A percentile compares a stretch with the other conserved stretches of the same genome.
These are phyloP conservation scores for Saccharomycopsis vini DNA, from an alignment of 805 yeast genomes.

Conservation along the genomic window DNA sequence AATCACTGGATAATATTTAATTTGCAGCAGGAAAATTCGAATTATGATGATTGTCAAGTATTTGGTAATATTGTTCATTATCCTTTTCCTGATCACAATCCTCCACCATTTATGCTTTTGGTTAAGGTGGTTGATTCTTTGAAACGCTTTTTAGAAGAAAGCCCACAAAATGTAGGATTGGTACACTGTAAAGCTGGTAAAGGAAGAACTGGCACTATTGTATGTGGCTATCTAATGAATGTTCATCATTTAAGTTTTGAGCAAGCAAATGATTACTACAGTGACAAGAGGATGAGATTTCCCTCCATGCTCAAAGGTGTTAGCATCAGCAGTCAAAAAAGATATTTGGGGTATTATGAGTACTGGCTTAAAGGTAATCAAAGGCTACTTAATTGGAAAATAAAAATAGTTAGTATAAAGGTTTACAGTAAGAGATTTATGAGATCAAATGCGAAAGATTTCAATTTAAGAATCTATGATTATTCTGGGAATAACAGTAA, in stretches of 20 bases:
- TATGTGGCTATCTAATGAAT: conserved; percentile 62
- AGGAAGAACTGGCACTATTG: conserved; percentile 79
- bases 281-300: conserved; percentile 45
- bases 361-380: too few relatives aligned
- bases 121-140: conserved; percentile 38
- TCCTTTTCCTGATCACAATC: conserved; percentile 73
- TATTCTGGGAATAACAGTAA: too few relatives aligned
- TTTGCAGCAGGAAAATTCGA: conserved; percentile 50
- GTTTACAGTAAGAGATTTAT: too few relatives aligned
- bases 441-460: too few relatives aligned
- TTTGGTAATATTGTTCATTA: conserved; percentile 16
- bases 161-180: conserved; percentile 44
- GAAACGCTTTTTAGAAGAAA: conserved; percentile 29
- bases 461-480: too few relatives aligned
- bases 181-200: conserved; percentile 88
- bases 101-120: conserved; percentile 56
- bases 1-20: conserved; percentile 67
- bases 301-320: conserved; percentile 55
- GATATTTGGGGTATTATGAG: conserved; percentile 54
- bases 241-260: conserved; percentile 30
- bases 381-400: too few relatives aligned
- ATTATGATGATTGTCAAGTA: conserved; percentile 28
- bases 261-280: conserved; percentile 46
- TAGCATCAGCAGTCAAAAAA: conserved; percentile 56
- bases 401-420: too few relatives aligned